A percentile compares a stretch with the other conserved stretches of the same genome.
Evolutionary conservation across 257 asterid genomes (phyloP).

Genomic region (Gardenia jasminoides): DNA sequence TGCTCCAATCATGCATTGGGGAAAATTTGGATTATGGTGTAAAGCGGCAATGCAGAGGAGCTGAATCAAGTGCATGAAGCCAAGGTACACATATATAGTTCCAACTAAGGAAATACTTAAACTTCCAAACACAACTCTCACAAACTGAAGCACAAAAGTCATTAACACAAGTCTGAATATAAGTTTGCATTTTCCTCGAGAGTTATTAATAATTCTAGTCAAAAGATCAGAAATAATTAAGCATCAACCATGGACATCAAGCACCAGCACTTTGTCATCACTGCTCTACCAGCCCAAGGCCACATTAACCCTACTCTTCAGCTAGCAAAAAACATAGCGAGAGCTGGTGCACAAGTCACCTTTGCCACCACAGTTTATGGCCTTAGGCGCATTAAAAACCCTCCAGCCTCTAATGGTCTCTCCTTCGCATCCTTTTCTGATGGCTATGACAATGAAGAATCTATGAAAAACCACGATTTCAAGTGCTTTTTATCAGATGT

Average conservation of each 20-base stretch:
- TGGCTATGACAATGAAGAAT: constrained; percentile 25
- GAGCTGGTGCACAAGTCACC: constrained; percentile 46
- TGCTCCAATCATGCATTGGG: too few relatives aligned
- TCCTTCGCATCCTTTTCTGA: constrained; percentile 41
- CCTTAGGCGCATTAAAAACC: constrained; percentile 17
- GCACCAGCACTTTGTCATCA: constrained; percentile 30
- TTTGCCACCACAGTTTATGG: constrained; percentile 44
- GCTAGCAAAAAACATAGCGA: constrained; percentile 50
- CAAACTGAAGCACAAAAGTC: too few relatives aligned
- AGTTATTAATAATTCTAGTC: too few relatives aligned
- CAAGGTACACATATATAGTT: too few relatives aligned
- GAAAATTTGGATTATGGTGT: too few relatives aligned
- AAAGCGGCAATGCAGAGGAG: too few relatives aligned
- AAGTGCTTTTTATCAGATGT: constrained; percentile 24
- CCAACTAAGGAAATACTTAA: too few relatives aligned
- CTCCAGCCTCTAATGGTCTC: constrained; percentile 8
- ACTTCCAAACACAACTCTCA: too few relatives aligned
- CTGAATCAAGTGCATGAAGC: too few relatives aligned
- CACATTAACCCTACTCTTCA: constrained; percentile 60
- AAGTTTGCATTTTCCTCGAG: too few relatives aligned
- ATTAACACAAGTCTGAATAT: too few relatives aligned
- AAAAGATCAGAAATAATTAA: not conserved
- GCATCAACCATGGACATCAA: not conserved
- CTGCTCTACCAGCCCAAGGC: constrained; percentile 48
- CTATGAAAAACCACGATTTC: not conserved